Evolutionary conservation across 164 flowering plant species (phyloP).

Genomic region (Sedum album): DNA sequence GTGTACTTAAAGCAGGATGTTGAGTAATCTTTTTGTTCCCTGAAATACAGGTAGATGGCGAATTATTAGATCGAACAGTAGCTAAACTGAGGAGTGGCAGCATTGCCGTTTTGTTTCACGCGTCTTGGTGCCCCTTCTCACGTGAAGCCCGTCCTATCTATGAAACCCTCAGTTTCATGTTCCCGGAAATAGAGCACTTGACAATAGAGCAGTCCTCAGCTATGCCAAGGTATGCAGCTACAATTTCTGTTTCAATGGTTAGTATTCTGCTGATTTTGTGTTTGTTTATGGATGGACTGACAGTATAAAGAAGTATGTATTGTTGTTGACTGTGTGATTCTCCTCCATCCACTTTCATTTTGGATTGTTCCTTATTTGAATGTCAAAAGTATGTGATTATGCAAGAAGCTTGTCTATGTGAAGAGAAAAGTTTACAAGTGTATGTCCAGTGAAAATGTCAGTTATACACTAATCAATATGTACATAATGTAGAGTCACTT

Average conservation of each 20-base stretch:
- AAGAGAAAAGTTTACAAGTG: background rate
- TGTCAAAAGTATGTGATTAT: background rate
- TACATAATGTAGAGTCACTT: background rate
- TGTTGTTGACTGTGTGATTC: background rate
- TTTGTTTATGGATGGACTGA: background rate
- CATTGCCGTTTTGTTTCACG: slow-evolving; percentile 64
- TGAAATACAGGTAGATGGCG: slow-evolving; percentile 53
- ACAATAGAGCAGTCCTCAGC: slow-evolving; percentile 63
- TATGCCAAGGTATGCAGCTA: slow-evolving; percentile 56
- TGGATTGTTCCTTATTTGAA: background rate
- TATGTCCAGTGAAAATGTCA: background rate
- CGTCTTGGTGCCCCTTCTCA: slow-evolving; percentile 87
- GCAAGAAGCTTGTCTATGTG: background rate
- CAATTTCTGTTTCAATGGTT: background rate
- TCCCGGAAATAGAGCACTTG: slow-evolving; percentile 70
- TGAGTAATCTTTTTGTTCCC: background rate
- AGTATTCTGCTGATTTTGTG: background rate
- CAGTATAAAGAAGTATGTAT: background rate
- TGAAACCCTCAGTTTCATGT: slow-evolving; percentile 62
- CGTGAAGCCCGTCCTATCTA: slow-evolving; percentile 25
- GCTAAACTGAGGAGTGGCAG: slow-evolving; percentile 24
- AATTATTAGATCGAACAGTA: slow-evolving; percentile 43
- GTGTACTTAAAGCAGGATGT: background rate
- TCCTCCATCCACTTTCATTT: background rate
- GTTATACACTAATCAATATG: background rate